phyloP scores from a whole-genome alignment of 768 basidiomycete genomes.

The Amanita rubescens region DNA sequence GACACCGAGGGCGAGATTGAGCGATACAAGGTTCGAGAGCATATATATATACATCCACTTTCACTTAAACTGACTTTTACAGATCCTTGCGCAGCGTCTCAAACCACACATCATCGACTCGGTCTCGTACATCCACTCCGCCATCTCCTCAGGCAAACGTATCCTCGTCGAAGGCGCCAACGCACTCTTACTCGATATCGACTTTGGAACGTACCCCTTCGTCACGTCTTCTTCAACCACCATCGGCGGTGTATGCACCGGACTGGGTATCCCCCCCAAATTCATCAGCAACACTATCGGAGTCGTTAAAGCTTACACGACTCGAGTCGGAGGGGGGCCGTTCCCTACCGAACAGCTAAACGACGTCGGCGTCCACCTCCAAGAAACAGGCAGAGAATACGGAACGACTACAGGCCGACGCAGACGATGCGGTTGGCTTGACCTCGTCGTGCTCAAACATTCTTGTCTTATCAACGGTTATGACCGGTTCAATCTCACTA shows the following conservation, averaged over 20 bases:
- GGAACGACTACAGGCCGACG: slow-evolving; percentile 91
- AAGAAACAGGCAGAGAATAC: slow-evolving; percentile 90
- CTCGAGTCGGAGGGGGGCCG: slow-evolving; percentile 96
- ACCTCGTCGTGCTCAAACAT: slow-evolving; percentile 90
- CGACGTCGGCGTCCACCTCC: slow-evolving; percentile 77
- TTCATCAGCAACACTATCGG: slow-evolving; percentile 82
- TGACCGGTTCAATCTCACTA: slow-evolving; percentile 88
- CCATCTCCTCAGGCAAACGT: slow-evolving; percentile 65
- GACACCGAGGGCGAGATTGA: slow-evolving; percentile 95
- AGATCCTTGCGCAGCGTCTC: slow-evolving; percentile 68
- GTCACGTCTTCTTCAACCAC: slow-evolving; percentile 93
- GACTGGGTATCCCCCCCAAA: slow-evolving; percentile 93
- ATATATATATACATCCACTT: no score
- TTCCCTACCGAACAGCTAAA: slow-evolving; percentile 96
- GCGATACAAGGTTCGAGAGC: slow-evolving; percentile 49
- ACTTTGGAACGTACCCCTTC: slow-evolving; percentile 96
- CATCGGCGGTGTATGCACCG: slow-evolving; percentile 95
- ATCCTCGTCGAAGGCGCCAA: slow-evolving; percentile 97
- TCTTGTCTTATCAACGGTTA: slow-evolving; percentile 95
- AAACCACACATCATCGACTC: slow-evolving; percentile 88
- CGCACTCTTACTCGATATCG: slow-evolving; percentile 96
- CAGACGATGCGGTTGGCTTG: slow-evolving; percentile 95
- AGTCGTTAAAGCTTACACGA: slow-evolving; percentile 97
- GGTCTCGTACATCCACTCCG: slow-evolving; percentile 75
- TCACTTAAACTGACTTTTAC: background rate